A percentile compares a stretch with the other conserved stretches of the same genome.
phyloP scores from a whole-genome alignment of 2,329 filamentous ascomycete genomes.

The Cryphonectria carpinicola region DNA sequence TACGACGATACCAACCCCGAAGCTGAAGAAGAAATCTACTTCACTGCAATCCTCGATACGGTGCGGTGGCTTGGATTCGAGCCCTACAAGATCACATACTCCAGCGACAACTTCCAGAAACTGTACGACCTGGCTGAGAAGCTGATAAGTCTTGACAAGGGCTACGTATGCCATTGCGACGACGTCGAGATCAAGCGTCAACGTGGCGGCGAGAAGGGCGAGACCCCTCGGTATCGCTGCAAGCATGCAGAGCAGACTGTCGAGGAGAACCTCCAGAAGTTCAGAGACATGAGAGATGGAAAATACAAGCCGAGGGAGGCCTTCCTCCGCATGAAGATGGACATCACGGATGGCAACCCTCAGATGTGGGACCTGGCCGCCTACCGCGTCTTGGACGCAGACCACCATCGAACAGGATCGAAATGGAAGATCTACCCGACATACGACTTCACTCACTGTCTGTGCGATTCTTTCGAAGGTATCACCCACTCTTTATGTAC shows the following conservation, averaged over 20 bases:
- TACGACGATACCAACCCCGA: constrained; percentile 97
- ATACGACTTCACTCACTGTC: constrained; percentile 89
- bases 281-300: constrained; percentile 87
- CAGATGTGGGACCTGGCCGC: constrained; percentile 97
- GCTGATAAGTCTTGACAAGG: constrained; percentile 70
- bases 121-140: constrained; percentile 90
- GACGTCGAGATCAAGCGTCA: constrained; percentile 84
- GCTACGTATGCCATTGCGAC: constrained; percentile 88
- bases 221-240: constrained; percentile 76
- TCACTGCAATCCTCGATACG: constrained; percentile 86
- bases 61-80: constrained; percentile 84
- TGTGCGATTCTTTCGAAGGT: constrained; percentile 89
- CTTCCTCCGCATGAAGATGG: constrained; percentile 91
- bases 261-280: constrained; percentile 79
- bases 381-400: constrained; percentile 74
- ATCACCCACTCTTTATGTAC: constrained; percentile 68
- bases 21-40: constrained; percentile 88
- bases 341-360: constrained; percentile 80
- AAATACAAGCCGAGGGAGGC: constrained; percentile 86
- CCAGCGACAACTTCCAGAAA: constrained; percentile 86
- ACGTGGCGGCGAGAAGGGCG: constrained; percentile 74
- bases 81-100: constrained; percentile 79
- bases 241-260: constrained; percentile 74
- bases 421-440: constrained; percentile 95
- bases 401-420: constrained; percentile 78